A percentile compares a stretch with the other conserved stretches of the same genome.
phyloP scores from a whole-genome alignment of 257 asterid genomes.

The Nicotiana obtusifolia region DNA sequence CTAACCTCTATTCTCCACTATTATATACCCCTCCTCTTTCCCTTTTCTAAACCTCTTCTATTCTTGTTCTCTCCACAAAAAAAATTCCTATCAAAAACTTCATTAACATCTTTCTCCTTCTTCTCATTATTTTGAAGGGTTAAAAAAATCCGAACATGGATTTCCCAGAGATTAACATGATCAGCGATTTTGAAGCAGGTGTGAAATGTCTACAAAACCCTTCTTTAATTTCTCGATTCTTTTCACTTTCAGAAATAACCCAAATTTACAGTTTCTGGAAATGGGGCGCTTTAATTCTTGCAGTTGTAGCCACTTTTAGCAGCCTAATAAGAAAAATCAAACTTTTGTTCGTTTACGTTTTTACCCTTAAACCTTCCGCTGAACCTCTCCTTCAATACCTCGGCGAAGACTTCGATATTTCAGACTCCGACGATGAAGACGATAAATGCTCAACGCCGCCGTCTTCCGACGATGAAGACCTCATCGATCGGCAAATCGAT shows the following conservation, averaged over 20 bases:
- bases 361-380: slow-evolving; percentile 37
- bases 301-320: slow-evolving; percentile 64
- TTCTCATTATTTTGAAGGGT: not conserved
- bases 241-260: slow-evolving; percentile 23
- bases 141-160: not conserved
- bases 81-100: not conserved
- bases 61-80: not conserved
- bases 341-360: slow-evolving; percentile 43
- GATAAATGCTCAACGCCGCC: slow-evolving; percentile 16
- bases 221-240: slow-evolving; percentile 38
- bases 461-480: slow-evolving; percentile 36
- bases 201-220: slow-evolving; percentile 72
- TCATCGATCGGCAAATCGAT: slow-evolving; percentile 14
- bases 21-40: slow-evolving; percentile 4
- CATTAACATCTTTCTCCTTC: not conserved
- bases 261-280: slow-evolving; percentile 49
- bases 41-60: not conserved
- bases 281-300: slow-evolving; percentile 85
- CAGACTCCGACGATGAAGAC: slow-evolving; percentile 38
- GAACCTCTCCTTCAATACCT: slow-evolving; percentile 28
- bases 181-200: slow-evolving; percentile 69
- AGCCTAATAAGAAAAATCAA: slow-evolving; percentile 51
- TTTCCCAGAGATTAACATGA: slow-evolving; percentile 34
- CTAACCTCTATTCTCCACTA: not conserved
- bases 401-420: slow-evolving; percentile 43